phyloP scores from a whole-genome alignment of 2,329 filamentous ascomycete species.

The Bipolaris victoriae region DNA sequence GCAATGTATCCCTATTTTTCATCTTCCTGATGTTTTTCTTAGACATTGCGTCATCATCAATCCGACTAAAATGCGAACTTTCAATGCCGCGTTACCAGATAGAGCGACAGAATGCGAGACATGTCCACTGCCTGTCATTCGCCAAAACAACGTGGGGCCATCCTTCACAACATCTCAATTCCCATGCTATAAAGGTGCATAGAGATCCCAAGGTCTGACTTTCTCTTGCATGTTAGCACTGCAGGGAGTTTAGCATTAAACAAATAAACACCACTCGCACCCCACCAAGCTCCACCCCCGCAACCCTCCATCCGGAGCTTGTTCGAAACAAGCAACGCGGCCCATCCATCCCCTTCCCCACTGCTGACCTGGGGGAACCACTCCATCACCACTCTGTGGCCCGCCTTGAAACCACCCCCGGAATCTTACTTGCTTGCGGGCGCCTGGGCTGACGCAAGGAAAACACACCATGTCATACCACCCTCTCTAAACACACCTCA shows the following conservation, averaged over 20 bases:
- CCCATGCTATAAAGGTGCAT: neutral
- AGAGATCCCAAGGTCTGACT: no score
- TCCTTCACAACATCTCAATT: neutral
- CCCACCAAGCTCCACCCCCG: conserved; percentile 5
- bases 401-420: neutral
- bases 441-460: neutral
- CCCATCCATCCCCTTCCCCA: neutral
- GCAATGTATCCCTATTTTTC: no score
- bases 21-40: no score
- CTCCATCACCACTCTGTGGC: neutral
- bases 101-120: conserved; percentile 9
- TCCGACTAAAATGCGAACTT: neutral
- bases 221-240: no score
- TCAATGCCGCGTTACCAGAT: conserved; percentile 4
- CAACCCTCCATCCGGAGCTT: conserved; percentile 18
- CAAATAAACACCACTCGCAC: neutral
- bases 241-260: neutral
- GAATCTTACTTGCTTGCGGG: neutral
- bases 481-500: neutral
- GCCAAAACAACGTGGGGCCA: neutral
- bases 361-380: conserved; percentile 4
- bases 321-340: conserved; percentile 25
- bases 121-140: neutral
- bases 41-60: no score
- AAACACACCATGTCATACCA: conserved; percentile 1